Conservation (phyloP, 306 rosid genomes). For the Gillenia trifoliata region DNA sequence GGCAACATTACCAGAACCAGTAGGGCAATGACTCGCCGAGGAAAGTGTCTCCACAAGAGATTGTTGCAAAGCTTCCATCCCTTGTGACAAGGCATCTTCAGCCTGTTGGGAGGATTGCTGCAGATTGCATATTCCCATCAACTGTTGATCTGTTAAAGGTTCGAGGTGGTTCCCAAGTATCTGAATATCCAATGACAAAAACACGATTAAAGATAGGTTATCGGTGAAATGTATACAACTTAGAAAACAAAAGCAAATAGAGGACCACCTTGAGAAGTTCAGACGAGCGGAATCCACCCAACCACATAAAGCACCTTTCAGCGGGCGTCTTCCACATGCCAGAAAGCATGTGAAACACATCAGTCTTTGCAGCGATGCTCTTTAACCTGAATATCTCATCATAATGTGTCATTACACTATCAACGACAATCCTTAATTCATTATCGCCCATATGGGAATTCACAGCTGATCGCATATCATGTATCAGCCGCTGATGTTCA, state of each 20-base stretch:
- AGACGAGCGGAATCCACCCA: conserved; percentile 82
- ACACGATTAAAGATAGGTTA: neutral
- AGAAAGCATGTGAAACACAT: conserved; percentile 84
- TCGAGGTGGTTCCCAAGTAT: conserved; percentile 76
- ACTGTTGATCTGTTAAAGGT: conserved; percentile 65
- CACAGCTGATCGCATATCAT: conserved; percentile 53
- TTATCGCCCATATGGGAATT: conserved; percentile 62
- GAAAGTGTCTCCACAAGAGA: conserved; percentile 78
- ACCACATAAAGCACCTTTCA: conserved; percentile 90
- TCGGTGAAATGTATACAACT: neutral
- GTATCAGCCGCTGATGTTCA: conserved; percentile 61
- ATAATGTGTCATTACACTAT: conserved; percentile 60
- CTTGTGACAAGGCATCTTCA: conserved; percentile 90
- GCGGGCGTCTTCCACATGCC: conserved; percentile 91
- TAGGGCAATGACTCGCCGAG: conserved; percentile 37
- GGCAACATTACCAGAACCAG: conserved; percentile 57
- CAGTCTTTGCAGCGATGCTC: conserved; percentile 67
- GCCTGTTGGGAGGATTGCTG: conserved; percentile 85
- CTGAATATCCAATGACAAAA: conserved; percentile 34
- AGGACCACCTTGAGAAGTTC: conserved; percentile 74
- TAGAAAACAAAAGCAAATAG: neutral
- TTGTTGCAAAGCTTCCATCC: conserved; percentile 87
- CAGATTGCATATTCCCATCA: conserved; percentile 72
- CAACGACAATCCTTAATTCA: conserved; percentile 60
- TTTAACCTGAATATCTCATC: conserved; percentile 69